Conservation (phyloP, 306 rosid genomes). For the Vachellia pachyceras region DNA sequence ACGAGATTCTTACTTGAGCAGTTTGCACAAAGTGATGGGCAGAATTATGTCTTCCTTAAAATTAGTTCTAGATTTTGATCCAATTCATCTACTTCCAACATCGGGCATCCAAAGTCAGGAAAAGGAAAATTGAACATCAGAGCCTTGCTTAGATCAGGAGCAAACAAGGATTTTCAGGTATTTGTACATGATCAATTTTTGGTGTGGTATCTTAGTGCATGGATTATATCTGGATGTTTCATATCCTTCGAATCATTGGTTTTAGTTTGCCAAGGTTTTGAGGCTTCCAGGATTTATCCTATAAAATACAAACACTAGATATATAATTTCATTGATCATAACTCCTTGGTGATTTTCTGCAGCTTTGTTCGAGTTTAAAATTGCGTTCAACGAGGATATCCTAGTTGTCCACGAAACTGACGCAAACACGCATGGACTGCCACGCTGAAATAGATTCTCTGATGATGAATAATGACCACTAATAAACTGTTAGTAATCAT, state of each 20-base stretch:
- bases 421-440: slow-evolving; percentile 17
- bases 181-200: slow-evolving; percentile 1
- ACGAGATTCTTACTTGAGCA: slow-evolving; percentile 33
- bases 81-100: slow-evolving; percentile 63
- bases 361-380: neutral
- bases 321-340: neutral
- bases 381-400: slow-evolving; percentile 14
- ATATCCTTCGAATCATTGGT: slow-evolving; percentile 9
- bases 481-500: slow-evolving; percentile 26
- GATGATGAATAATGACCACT: slow-evolving; percentile 26
- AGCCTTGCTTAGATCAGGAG: slow-evolving; percentile 36
- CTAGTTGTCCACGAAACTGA: slow-evolving; percentile 21
- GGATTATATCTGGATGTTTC: slow-evolving; percentile 7
- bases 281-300: slow-evolving; percentile 4
- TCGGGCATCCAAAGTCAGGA: slow-evolving; percentile 19
- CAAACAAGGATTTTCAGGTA: slow-evolving; percentile 50
- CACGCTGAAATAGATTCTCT: slow-evolving; percentile 33
- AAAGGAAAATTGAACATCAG: slow-evolving; percentile 28
- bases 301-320: neutral
- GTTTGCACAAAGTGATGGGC: slow-evolving; percentile 9
- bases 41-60: slow-evolving; percentile 46
- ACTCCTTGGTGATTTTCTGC: neutral
- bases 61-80: slow-evolving; percentile 59
- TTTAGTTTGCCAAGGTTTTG: neutral
- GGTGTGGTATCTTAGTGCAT: slow-evolving; percentile 11